A percentile compares a stretch with the other conserved stretches of the same genome.
Evolutionary conservation across 805 yeast genomes (phyloP).

Genomic region (Kodamaea kaohsiungensis): DNA sequence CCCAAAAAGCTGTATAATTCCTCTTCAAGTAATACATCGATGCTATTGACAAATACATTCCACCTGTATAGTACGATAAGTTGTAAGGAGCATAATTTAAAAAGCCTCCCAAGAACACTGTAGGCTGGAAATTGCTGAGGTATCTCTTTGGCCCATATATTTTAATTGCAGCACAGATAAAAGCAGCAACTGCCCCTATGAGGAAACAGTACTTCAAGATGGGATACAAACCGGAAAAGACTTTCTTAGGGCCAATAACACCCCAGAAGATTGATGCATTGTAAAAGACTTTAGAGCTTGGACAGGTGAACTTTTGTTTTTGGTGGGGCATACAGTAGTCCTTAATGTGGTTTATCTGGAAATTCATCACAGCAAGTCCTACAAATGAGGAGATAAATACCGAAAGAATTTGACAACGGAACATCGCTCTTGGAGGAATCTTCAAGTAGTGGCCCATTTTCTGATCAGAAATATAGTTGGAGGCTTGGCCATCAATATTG

Average conservation of each 20-base stretch:
- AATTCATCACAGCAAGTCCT: conserved; percentile 24
- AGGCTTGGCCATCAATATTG: conserved; percentile 58
- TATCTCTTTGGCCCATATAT: conserved; percentile 18
- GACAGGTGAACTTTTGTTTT: conserved; percentile 31
- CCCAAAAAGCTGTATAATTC: conserved; percentile 33
- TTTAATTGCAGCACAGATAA: conserved; percentile 20
- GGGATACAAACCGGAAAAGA: conserved; percentile 35
- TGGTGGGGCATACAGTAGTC: conserved; percentile 23
- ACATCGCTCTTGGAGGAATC: conserved; percentile 61
- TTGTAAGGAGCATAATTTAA: conserved; percentile 35
- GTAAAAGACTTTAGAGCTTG: conserved; percentile 38
- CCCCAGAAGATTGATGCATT: conserved; percentile 68
- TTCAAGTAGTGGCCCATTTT: conserved; percentile 67
- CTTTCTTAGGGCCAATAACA: conserved; percentile 40
- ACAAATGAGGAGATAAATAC: conserved; percentile 22
- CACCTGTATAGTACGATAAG: conserved; percentile 31
- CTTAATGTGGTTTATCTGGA: conserved; percentile 16
- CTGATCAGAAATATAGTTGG: conserved; percentile 54
- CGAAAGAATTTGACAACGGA: conserved; percentile 37
- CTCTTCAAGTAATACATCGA: conserved; percentile 33
- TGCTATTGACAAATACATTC: conserved; percentile 25
- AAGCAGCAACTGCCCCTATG: conserved; percentile 31
- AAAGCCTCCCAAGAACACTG: conserved; percentile 33
- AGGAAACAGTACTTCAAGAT: conserved; percentile 35
- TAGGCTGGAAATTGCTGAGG: conserved; percentile 34